Percentiles rank a stretch among this genome's conserved stretches.
phyloP scores from a whole-genome alignment of 2,329 filamentous ascomycete genomes.

The Nothophoma quercina region DNA sequence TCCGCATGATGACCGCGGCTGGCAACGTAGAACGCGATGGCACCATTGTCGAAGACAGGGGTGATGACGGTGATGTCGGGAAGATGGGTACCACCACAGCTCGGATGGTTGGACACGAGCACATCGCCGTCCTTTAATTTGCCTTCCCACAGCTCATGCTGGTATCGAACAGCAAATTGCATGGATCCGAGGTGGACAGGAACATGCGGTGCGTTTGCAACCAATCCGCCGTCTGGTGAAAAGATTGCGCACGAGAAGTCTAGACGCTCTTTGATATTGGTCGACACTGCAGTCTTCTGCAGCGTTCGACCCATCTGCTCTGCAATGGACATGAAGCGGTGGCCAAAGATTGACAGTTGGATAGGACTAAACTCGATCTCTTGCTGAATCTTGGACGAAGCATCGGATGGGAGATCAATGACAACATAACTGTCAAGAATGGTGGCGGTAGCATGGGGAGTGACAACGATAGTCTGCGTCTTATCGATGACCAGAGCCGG shows the following conservation, averaged over 20 bases:
- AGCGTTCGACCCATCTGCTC: slow-evolving; percentile 8
- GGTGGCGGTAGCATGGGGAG: slow-evolving; percentile 74
- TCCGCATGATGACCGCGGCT: slow-evolving; percentile 50
- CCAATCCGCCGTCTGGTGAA: slow-evolving; percentile 1
- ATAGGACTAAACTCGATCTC: slow-evolving; percentile 1
- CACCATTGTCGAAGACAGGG: slow-evolving; percentile 64
- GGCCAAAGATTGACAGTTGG: slow-evolving; percentile 5
- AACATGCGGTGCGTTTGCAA: slow-evolving; percentile 9
- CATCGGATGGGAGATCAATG: slow-evolving; percentile 1
- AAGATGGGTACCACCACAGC: slow-evolving; percentile 52
- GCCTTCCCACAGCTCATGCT: slow-evolving; percentile 46
- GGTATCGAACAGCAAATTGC: slow-evolving; percentile 44
- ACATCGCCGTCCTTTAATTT: slow-evolving; percentile 52
- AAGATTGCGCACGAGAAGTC: slow-evolving; percentile 10
- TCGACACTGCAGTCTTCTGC: slow-evolving; percentile 4
- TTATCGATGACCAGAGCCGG: slow-evolving; percentile 84
- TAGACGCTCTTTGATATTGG: slow-evolving; percentile 9
- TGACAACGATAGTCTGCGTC: slow-evolving; percentile 87
- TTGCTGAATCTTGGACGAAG: neutral
- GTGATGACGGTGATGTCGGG: slow-evolving; percentile 55
- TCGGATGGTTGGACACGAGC: slow-evolving; percentile 52
- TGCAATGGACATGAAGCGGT: slow-evolving; percentile 9
- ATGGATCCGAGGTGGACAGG: slow-evolving; percentile 7
- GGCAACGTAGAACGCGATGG: slow-evolving; percentile 65
- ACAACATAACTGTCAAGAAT: slow-evolving; percentile 84